Evolutionary conservation across 805 yeast genomes (phyloP).

Genomic region (Scheffersomyces stipitis): DNA sequence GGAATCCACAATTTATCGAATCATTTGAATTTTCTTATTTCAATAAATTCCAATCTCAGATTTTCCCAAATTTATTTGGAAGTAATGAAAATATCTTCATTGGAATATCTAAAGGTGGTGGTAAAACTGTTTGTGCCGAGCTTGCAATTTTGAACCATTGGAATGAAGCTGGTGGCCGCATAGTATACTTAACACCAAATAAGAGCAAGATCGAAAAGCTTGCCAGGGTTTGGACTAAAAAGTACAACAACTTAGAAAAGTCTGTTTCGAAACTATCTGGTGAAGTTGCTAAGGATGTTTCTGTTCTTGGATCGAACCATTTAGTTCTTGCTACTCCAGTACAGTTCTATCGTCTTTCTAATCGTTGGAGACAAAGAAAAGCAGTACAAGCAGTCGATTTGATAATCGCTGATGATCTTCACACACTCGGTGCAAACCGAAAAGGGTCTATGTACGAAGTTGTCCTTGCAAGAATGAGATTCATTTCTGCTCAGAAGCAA

Average conservation of each 20-base stretch:
- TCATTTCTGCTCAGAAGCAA: constrained; percentile 67
- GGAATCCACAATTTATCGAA: constrained; percentile 45
- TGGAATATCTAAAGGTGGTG: constrained; percentile 75
- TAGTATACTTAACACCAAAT: constrained; percentile 67
- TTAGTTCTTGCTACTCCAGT: constrained; percentile 74
- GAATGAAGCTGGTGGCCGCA: constrained; percentile 67
- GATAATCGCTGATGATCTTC: constrained; percentile 72
- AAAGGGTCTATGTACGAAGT: constrained; percentile 61
- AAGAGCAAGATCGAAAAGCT: constrained; percentile 54
- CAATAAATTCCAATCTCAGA: constrained; percentile 75
- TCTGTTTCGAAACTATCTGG: constrained; percentile 53
- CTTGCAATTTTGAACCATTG: constrained; percentile 72
- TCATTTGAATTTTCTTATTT: constrained; percentile 53
- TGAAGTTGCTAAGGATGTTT: constrained; percentile 53
- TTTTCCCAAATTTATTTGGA: constrained; percentile 57
- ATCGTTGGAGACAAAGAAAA: constrained; percentile 81
- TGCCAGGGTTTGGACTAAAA: constrained; percentile 51
- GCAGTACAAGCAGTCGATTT: constrained; percentile 67
- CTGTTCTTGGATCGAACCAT: constrained; percentile 58
- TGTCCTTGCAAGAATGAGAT: constrained; percentile 66
- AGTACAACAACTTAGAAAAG: constrained; percentile 53
- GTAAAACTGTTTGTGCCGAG: constrained; percentile 71
- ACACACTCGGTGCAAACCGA: constrained; percentile 47
- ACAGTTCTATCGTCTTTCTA: constrained; percentile 70
- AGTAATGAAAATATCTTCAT: constrained; percentile 60